Evolutionary conservation across 2,329 filamentous ascomycete species (phyloP), one percentile per base, ranked within the genome.

Genomic region (Fusarium pseudoanthophilum): DNA sequence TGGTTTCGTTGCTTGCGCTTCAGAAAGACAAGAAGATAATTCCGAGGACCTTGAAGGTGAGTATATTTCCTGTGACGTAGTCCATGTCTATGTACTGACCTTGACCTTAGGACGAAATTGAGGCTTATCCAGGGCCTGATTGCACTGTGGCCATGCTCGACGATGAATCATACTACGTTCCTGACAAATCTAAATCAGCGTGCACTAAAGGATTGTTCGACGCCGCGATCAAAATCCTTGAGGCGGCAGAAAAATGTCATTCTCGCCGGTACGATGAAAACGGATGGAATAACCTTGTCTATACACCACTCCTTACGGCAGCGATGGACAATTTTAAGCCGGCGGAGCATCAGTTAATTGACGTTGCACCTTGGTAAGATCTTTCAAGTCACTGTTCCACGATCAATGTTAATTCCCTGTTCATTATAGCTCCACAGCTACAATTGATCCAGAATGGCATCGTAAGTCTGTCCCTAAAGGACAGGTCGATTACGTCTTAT

Each of bases 371-470:
- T 34, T 52, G n/a, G 32, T 36, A 52, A 52, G 48, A 24, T 1
- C 7, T 18, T 1, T 2, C 2, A 26, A 48, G 20, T 4, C 45
- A 20, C 9, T 1, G 11, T 11, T 28, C 1, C 4, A 51, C 7
- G 16, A 4, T 51, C 32, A 11, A 32, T 3, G 9, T 8, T 51
- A 24, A 34, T 8, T 24, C 7, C 20, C 7, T 49, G 9, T 7
- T 2, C 20, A 15, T 32, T 1, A 5, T 10, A 49, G 28, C 4
- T n/a, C 48, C 4, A 21, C 15, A 4, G 49, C 49, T 14, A 24
- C 16, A 37, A 16, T 52, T 11, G 21, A 52, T 21, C 16, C 32
- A 14, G 24, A n/a, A 7, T 26, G 16, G 15, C 11, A 24, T 36
- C 16, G 11, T 1, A 30, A 39, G 51, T n/a, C 24, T 40, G 4